Evolutionary conservation across 306 rosid genomes (phyloP), one percentile per base, ranked within the genome.

Genomic region (Cicer pinnatifidum): DNA sequence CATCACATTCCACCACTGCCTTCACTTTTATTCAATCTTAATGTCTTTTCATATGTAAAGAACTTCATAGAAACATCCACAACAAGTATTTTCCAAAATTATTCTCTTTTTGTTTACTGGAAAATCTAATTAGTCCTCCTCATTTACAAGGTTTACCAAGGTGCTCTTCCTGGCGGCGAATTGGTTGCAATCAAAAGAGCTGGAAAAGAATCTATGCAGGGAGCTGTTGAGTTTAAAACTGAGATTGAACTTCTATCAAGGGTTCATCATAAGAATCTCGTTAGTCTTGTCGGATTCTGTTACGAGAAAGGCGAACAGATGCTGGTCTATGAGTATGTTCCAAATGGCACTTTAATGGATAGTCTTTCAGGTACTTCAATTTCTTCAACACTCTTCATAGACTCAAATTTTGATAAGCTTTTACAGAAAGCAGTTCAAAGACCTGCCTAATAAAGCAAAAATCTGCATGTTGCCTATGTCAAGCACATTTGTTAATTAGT

Each of bases 191-290:
- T 92, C 77, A 92, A 92, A 83, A 81, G 90, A 45, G 87, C 93
- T n/a, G 82, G 57, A 69, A 54, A 67, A 66, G 97, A 85, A 63
- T 88, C 97, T 11, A 83, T 67, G 89, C 96, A 90, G 72, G 94
- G 91, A 23, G 89, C 83, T 17, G 73, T 73, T 38, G 90, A 92
- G 84, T 92, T 92, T 75, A 92, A 82, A 78, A 90, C 86, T 28
- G 97, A 92, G 88, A 89, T 92, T 75, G 97, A 90, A 80, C 93
- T 90, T 75, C 88, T 92, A 64, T 92, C 97, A 50, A 87, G 97
- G 79, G 92, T 89, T 58, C 97, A 92, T 67, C 97, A 92, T 47
- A 92, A 82, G 81, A 92, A 92, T 84, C 90, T 92, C 1, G 96
- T 92, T 33, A 38, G 82, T 83, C 93, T 92, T 40, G 60, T 87